These are phyloP conservation scores for Gossypium trilobum DNA, from an alignment of 441 rosid species.

Conservation along the genomic window DNA sequence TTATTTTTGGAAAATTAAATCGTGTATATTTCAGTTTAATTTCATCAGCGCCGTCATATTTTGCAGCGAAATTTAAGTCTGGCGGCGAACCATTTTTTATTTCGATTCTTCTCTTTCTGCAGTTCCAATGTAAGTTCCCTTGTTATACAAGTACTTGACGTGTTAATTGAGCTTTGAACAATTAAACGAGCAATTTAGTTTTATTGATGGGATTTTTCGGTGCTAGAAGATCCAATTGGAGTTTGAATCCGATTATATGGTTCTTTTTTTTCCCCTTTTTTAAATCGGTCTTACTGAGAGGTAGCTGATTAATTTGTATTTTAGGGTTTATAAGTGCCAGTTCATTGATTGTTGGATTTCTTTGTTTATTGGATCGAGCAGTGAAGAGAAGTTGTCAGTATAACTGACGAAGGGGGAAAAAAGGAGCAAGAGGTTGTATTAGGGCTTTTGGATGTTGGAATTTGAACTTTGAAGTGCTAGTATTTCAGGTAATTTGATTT, in stretches of 20 bases:
- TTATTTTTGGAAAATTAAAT: background rate
- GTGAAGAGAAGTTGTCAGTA: background rate
- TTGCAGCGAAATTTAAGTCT: background rate
- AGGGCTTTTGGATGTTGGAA: constrained; percentile 8
- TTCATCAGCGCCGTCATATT: constrained; percentile 7
- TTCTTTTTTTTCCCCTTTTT: background rate
- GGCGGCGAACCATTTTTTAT: background rate
- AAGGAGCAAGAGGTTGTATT: background rate
- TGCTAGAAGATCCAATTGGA: constrained; percentile 1
- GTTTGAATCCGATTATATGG: background rate
- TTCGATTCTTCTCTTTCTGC: background rate
- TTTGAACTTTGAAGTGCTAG: background rate
- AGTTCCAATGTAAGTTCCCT: background rate
- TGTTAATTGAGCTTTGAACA: background rate
- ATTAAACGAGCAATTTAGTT: constrained; percentile 5
- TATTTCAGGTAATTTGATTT: constrained; percentile 12
- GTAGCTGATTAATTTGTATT: background rate
- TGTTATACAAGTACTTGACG: background rate
- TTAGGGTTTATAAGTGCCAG: constrained; percentile 9
- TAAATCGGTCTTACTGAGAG: background rate
- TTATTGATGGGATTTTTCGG: background rate
- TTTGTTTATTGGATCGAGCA: constrained; percentile 9
- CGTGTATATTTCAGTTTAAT: background rate
- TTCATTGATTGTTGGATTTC: constrained; percentile 2
- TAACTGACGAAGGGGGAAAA: background rate